Percentiles rank a stretch among this genome's conserved stretches.
Evolutionary conservation across 202 grass and related monocot genomes (phyloP).

Genomic region (Brachypodium distachyon): DNA sequence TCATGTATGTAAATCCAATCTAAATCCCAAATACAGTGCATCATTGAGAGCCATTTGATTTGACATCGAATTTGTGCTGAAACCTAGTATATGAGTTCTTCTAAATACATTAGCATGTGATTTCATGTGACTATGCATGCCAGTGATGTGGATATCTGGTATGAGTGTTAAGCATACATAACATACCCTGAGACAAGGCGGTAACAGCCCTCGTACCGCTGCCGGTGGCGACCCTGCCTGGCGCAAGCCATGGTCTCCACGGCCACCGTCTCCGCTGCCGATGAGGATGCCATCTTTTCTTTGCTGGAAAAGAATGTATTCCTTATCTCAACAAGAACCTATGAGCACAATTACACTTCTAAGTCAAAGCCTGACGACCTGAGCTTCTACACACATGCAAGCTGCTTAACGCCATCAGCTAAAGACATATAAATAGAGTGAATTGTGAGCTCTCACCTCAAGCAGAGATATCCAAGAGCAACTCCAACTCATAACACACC

Average conservation of each 20-base stretch:
- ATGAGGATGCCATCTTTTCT: constrained; percentile 12
- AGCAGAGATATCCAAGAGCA: constrained; percentile 30
- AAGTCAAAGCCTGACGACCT: not conserved
- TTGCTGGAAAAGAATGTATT: too few species aligned
- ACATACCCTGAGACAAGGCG: constrained; percentile 78
- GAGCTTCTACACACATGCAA: not conserved
- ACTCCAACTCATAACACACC: constrained; percentile 22
- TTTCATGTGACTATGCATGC: too few species aligned
- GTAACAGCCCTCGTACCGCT: constrained; percentile 63
- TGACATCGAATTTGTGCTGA: too few species aligned
- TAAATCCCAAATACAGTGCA: too few species aligned
- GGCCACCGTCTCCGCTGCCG: not conserved
- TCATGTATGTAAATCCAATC: too few species aligned
- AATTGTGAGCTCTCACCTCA: constrained; percentile 17
- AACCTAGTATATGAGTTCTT: too few species aligned
- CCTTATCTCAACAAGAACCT: constrained; percentile 27
- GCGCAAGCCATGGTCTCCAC: constrained; percentile 19
- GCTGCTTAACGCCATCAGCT: not conserved
- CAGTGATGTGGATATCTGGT: too few species aligned
- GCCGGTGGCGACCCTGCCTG: constrained; percentile 47
- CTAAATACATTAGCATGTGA: not conserved
- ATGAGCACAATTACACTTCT: not conserved
- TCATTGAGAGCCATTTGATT: not conserved
- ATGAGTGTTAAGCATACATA: too few species aligned
- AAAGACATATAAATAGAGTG: not conserved